Evolutionary conservation across 371 early-diverging fungal species (phyloP), one percentile per base, ranked within the genome.

Genomic region (Mortierella sp.): DNA sequence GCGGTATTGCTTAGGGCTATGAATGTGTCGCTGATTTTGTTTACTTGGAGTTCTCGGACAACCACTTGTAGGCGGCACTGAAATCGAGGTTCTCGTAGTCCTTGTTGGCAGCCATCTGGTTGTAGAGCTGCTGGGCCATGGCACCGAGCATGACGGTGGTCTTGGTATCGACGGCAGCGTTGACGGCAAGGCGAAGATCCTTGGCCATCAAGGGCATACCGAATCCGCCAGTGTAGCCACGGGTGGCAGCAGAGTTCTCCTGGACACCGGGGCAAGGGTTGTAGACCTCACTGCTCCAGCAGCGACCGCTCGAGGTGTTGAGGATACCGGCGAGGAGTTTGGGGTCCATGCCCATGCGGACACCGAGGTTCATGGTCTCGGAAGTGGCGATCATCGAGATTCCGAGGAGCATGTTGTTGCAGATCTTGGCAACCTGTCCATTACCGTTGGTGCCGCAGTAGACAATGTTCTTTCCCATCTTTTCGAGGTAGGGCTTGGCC

Each of bases 371-470:
- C 95, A 99, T 94, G 10, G 99, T 94, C 89, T 99, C 99, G 1
- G 96, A 92, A 0, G 96, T 95, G 44, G 96, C 99, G 32, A 98
- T 90, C 99, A 99, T 99, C 32, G 95, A 91, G 77, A 97, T 95
- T 18, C 97, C 99, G 43, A 99, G 89, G 56, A 99, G 83, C 96
- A 99, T 96, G 88, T 99, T 99, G 91, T 99, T 99, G 90, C 98
- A 98, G 55, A 98, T 94, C 88, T 99, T 99, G 72, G 98, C 98
- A 3, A 96, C 95, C 83, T 97, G 97, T 3, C 99, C 99, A 29
- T 93, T 93, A 7, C 99, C 99, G 82, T 92, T 89, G 21, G 79
- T 88, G 24, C 98, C 99, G 90, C 99, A 99, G 83, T 95, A 92
- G n/a, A 97, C 93, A 74, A 98, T 95, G 82, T 97, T 97, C 84